A percentile compares a stretch with the other conserved stretches of the same genome.
These are phyloP conservation scores for Epichloe bromicola DNA, from an alignment of 2,329 filamentous ascomycete species.

Conservation along the genomic window DNA sequence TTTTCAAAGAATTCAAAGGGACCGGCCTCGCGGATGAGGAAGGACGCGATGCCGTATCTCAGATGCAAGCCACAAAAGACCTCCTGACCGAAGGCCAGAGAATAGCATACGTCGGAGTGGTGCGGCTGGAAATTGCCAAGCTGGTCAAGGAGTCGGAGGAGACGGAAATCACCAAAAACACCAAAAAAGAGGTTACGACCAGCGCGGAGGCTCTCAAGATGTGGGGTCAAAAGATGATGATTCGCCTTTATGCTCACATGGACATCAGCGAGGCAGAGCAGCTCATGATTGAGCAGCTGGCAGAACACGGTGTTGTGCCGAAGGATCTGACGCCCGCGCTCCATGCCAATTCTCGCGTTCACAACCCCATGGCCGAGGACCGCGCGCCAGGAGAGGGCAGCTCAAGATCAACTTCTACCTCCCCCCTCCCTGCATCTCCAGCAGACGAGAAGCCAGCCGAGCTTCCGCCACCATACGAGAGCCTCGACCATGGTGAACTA, in stretches of 20 bases:
- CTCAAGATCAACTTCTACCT: conserved; percentile 9
- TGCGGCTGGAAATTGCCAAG: conserved; percentile 64
- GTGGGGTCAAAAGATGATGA: conserved; percentile 97
- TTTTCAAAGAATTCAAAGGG: conserved; percentile 63
- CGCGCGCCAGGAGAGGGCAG: conserved; percentile 5
- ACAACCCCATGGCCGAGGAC: conserved; percentile 68
- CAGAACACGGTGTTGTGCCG: conserved; percentile 80
- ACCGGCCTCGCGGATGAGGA: conserved; percentile 53
- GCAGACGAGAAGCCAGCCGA: conserved; percentile 34
- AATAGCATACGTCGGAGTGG: conserved; percentile 89
- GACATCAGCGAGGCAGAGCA: conserved; percentile 86
- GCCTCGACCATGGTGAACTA: conserved; percentile 54
- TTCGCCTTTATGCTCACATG: conserved; percentile 89
- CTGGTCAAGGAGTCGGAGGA: conserved; percentile 59
- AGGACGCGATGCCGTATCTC: conserved; percentile 69
- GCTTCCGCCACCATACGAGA: conserved; percentile 46
- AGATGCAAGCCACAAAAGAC: conserved; percentile 93
- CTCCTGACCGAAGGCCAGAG: conserved; percentile 89
- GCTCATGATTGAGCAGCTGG: conserved; percentile 96
- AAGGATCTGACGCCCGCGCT: conserved; percentile 72
- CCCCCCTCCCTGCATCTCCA: conserved; percentile 12
- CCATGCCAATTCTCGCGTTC: conserved; percentile 84
- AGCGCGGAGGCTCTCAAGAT: conserved; percentile 73
- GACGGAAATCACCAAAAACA: conserved; percentile 47
- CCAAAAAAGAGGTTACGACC: conserved; percentile 58